Percentiles rank a stretch among this genome's conserved stretches.
Conservation (phyloP, 768 basidiomycete species). For the Lactarius quietus region DNA sequence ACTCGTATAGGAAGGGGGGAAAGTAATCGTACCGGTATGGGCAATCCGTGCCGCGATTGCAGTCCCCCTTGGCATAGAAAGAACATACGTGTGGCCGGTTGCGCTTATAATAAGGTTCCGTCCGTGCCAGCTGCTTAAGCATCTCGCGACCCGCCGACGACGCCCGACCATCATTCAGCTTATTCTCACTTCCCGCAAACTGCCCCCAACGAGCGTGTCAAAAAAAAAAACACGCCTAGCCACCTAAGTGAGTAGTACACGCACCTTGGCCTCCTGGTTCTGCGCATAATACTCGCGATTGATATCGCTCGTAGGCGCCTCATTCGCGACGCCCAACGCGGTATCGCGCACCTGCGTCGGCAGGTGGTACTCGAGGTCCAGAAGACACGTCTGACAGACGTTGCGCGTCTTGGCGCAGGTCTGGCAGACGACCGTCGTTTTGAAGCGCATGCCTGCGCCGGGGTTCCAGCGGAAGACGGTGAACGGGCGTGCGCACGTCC, state of each 20-base stretch:
- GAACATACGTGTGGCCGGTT: slow-evolving; percentile 93
- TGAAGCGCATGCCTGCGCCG: slow-evolving; percentile 87
- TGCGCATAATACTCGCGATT: slow-evolving; percentile 95
- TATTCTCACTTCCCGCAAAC: slow-evolving; percentile 70
- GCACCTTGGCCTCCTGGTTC: slow-evolving; percentile 82
- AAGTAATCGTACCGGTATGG: slow-evolving; percentile 63
- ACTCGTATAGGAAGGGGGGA: neutral
- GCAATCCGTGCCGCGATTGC: slow-evolving; percentile 86
- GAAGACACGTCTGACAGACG: slow-evolving; percentile 94
- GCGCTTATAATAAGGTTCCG: slow-evolving; percentile 96
- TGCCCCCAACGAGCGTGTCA: no score
- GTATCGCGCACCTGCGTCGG: slow-evolving; percentile 98
- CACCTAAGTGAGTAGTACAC: slow-evolving; percentile 25
- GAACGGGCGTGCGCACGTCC: slow-evolving; percentile 95
- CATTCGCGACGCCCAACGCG: slow-evolving; percentile 77
- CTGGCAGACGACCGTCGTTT: slow-evolving; percentile 96
- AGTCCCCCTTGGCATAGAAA: slow-evolving; percentile 95
- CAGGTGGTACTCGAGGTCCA: slow-evolving; percentile 94
- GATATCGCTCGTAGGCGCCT: slow-evolving; percentile 95
- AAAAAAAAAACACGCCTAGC: no score
- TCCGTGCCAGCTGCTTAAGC: slow-evolving; percentile 91
- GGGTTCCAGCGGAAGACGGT: slow-evolving; percentile 99
- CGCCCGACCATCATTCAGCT: slow-evolving; percentile 56
- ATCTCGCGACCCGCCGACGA: slow-evolving; percentile 90
- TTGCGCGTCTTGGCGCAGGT: slow-evolving; percentile 96